Percentiles rank a stretch among this genome's conserved stretches.
These are phyloP conservation scores for Sugiyamaella smithiae DNA, from an alignment of 805 yeast species.

Conservation along the genomic window DNA sequence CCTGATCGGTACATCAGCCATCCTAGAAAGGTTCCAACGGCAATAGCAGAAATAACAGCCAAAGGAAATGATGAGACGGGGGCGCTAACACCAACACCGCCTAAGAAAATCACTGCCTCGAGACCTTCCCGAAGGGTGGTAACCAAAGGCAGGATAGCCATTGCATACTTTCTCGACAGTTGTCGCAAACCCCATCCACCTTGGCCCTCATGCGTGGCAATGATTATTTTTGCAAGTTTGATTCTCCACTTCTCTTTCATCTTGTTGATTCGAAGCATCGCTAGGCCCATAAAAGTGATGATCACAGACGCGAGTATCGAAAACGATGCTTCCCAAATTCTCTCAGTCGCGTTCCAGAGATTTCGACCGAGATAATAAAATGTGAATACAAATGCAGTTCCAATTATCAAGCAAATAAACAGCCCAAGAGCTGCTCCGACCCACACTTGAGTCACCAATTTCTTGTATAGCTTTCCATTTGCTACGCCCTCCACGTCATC, in stretches of 20 bases:
- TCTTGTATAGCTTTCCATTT: constrained; percentile 35
- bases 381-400: constrained; percentile 62
- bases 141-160: constrained; percentile 75
- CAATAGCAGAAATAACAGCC: constrained; percentile 57
- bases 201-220: constrained; percentile 28
- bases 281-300: constrained; percentile 83
- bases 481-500: constrained; percentile 16
- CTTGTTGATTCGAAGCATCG: constrained; percentile 75
- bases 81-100: constrained; percentile 79
- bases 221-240: constrained; percentile 47
- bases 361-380: constrained; percentile 80
- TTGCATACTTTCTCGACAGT: constrained; percentile 52
- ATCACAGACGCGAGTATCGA: constrained; percentile 74
- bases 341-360: constrained; percentile 83
- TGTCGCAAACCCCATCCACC: constrained; percentile 20
- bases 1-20: constrained; percentile 71
- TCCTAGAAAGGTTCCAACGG: constrained; percentile 64
- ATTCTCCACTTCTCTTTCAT: constrained; percentile 79
- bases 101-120: constrained; percentile 88
- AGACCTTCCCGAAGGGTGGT: constrained; percentile 87
- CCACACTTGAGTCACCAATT: constrained; percentile 70
- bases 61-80: constrained; percentile 64
- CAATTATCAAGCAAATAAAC: constrained; percentile 64
- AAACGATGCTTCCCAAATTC: constrained; percentile 84
- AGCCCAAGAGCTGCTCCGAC: constrained; percentile 75